Evolutionary conservation across 139 green algal genomes (phyloP).

Genomic region (Chlamydomonas sphaeroides): DNA sequence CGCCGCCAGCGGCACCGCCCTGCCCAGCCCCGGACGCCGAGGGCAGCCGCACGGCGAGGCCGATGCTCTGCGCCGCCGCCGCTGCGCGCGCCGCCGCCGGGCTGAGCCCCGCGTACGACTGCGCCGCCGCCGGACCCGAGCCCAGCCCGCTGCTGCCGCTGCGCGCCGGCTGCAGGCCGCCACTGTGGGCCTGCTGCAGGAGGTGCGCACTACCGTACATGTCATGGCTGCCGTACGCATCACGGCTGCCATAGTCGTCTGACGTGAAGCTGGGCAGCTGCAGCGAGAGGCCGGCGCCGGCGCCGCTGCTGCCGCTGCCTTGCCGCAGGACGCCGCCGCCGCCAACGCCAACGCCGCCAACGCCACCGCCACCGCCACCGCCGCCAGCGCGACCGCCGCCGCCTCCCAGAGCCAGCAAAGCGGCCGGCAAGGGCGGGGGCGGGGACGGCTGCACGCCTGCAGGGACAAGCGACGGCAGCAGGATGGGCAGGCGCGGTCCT

Average conservation of each 20-base stretch:
- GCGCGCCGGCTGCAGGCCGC: neutral
- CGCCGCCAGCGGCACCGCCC: neutral
- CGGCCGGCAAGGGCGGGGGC: neutral
- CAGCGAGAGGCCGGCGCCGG: neutral
- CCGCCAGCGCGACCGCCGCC: neutral
- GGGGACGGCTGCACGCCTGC: slow-evolving; percentile 3
- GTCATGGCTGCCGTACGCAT: no score
- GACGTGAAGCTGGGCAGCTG: no score
- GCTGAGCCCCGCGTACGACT: neutral
- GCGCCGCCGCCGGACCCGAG: no score
- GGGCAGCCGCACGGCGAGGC: neutral
- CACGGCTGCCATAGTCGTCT: no score
- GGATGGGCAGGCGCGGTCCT: no score
- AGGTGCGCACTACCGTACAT: no score
- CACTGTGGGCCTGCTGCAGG: neutral
- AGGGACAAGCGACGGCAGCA: neutral
- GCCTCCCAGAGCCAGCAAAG: neutral
- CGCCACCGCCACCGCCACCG: neutral
- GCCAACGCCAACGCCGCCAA: neutral
- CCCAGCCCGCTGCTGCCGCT: neutral
- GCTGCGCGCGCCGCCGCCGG: slow-evolving; percentile 3
- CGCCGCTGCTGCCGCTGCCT: neutral
- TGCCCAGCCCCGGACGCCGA: neutral
- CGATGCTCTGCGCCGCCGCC: slow-evolving; percentile 24
- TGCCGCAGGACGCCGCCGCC: neutral